Conservation (phyloP, 2,329 filamentous ascomycete species). For the Gliomastix tumulicola region DNA sequence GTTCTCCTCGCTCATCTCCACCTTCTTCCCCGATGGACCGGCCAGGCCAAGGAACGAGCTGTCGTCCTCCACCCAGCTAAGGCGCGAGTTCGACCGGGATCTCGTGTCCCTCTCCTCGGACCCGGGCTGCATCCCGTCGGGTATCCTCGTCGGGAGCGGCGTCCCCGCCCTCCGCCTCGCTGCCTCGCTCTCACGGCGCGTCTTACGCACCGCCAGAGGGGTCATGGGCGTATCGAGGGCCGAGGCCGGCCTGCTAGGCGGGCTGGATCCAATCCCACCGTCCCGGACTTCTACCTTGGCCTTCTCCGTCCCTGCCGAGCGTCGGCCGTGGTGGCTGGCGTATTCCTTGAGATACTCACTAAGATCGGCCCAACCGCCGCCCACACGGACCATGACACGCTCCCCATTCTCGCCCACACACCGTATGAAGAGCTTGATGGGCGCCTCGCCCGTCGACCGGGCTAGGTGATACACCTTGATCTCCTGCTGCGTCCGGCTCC, state of each 20-base stretch:
- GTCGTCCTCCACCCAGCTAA: constrained; percentile 54
- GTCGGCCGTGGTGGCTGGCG: constrained; percentile 82
- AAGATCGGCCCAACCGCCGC: constrained; percentile 95
- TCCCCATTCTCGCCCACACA: constrained; percentile 85
- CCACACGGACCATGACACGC: constrained; percentile 95
- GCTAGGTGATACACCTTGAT: constrained; percentile 92
- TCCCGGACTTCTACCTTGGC: constrained; percentile 56
- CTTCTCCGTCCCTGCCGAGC: constrained; percentile 37
- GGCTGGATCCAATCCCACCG: constrained; percentile 33
- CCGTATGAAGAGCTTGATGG: constrained; percentile 91
- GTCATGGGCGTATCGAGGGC: constrained; percentile 32
- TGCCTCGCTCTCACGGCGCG: constrained; percentile 33
- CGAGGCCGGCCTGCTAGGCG: constrained; percentile 31
- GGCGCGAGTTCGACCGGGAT: constrained; percentile 42
- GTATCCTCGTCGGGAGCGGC: constrained; percentile 22
- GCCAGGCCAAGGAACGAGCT: constrained; percentile 59
- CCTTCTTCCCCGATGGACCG: constrained; percentile 58
- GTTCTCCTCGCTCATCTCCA: constrained; percentile 65
- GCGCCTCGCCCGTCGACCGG: constrained; percentile 73
- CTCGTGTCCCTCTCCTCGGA: constrained; percentile 21
- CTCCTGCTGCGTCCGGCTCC: constrained; percentile 54
- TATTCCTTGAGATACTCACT: constrained; percentile 94
- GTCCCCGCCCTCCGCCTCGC: constrained; percentile 31
- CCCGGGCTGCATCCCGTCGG: too few species aligned
- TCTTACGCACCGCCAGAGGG: constrained; percentile 48